These are phyloP conservation scores for Penicillium freii DNA, from an alignment of 2,329 filamentous ascomycete genomes.

Conservation along the genomic window DNA sequence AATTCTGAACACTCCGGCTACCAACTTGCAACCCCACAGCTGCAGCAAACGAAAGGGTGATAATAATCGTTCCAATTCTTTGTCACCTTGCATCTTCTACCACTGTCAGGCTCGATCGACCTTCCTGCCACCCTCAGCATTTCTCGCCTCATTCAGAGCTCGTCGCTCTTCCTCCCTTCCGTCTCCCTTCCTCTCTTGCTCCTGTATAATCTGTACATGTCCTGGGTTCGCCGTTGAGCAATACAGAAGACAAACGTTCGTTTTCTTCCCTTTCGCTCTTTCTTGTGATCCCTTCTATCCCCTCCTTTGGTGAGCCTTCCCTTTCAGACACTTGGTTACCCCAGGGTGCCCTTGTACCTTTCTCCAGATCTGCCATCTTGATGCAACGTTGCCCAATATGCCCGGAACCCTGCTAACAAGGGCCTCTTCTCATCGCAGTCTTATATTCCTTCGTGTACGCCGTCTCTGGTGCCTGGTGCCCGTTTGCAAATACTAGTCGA, in stretches of 20 bases:
- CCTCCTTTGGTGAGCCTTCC: slow-evolving; percentile 25
- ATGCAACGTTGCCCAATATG: neutral
- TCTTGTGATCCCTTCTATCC: slow-evolving; percentile 20
- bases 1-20: slow-evolving; percentile 28
- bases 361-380: neutral
- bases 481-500: slow-evolving; percentile 31
- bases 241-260: slow-evolving; percentile 19
- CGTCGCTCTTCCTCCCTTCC: slow-evolving; percentile 23
- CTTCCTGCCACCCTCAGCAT: slow-evolving; percentile 23
- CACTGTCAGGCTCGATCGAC: slow-evolving; percentile 18
- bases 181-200: slow-evolving; percentile 25
- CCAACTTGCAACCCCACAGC: slow-evolving; percentile 21
- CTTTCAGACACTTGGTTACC: neutral
- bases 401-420: slow-evolving; percentile 19
- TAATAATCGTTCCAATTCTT: slow-evolving; percentile 29
- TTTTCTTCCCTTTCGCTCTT: slow-evolving; percentile 16
- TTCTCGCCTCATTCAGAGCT: slow-evolving; percentile 25
- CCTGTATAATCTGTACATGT: slow-evolving; percentile 35
- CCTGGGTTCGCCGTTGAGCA: slow-evolving; percentile 22
- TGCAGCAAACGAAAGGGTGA: slow-evolving; percentile 37
- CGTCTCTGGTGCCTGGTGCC: slow-evolving; percentile 32
- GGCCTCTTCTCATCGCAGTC: slow-evolving; percentile 18
- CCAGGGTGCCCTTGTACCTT: neutral
- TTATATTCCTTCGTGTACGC: slow-evolving; percentile 29
- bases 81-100: slow-evolving; percentile 36